A percentile compares a stretch with the other conserved stretches of the same genome.
Evolutionary conservation across 768 basidiomycete genomes (phyloP).

Genomic region (Asterophora parasitica): DNA sequence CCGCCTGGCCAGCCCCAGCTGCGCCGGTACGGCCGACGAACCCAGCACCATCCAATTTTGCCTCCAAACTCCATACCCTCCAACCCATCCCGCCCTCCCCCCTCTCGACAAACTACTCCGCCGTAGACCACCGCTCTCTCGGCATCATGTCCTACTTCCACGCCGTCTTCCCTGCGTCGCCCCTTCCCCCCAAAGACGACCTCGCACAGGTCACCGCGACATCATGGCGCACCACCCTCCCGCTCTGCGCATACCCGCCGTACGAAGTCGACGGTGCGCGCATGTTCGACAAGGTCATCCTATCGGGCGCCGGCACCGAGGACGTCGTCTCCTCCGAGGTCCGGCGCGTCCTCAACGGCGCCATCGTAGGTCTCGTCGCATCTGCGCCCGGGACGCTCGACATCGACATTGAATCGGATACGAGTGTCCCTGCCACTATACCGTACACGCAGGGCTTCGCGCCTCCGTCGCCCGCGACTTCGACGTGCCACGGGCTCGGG

Average conservation of each 20-base stretch:
- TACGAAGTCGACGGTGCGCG: conserved; percentile 60
- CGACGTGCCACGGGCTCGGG: conserved; percentile 71
- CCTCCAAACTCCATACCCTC: conserved; percentile 35
- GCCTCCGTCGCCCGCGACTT: conserved; percentile 53
- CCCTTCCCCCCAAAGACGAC: conserved; percentile 13
- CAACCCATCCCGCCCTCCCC: conserved; percentile 40
- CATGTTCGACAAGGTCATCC: conserved; percentile 59
- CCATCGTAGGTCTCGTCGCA: conserved; percentile 70
- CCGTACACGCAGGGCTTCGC: conserved; percentile 56
- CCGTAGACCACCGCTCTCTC: conserved; percentile 70
- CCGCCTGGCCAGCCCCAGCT: conserved; percentile 15
- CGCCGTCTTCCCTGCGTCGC: conserved; percentile 28
- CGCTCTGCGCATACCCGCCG: conserved; percentile 65
- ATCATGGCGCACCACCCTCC: conserved; percentile 62
- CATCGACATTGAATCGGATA: conserved; percentile 9
- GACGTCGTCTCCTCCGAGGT: conserved; percentile 74
- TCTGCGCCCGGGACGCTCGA: conserved; percentile 41
- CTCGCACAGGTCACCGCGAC: conserved; percentile 33
- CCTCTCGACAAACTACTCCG: conserved; percentile 39
- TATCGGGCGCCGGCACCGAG: conserved; percentile 73
- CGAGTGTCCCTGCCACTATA: conserved; percentile 19
- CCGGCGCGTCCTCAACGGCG: conserved; percentile 68
- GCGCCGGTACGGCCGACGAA: background rate
- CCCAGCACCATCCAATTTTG: background rate
- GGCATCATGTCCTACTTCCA: conserved; percentile 79